These are phyloP conservation scores for Cyclocybe cylindracea DNA, from an alignment of 768 basidiomycete genomes.

Conservation along the genomic window DNA sequence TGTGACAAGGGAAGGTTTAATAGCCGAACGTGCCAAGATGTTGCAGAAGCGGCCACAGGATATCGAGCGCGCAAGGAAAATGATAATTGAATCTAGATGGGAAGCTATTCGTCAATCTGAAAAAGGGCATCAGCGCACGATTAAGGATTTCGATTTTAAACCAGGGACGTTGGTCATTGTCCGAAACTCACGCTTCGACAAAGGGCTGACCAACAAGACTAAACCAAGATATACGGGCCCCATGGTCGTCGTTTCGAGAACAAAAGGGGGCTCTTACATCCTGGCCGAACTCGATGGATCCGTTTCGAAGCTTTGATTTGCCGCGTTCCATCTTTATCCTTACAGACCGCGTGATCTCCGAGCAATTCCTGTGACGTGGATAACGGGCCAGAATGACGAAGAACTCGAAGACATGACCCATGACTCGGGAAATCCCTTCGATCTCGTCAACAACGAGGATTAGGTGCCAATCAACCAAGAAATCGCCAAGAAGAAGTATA, in stretches of 20 bases:
- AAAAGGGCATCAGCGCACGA: conserved; percentile 21
- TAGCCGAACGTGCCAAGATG: no score
- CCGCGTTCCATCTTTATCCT: conserved; percentile 26
- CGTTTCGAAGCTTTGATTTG: conserved; percentile 19
- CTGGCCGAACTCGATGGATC: conserved; percentile 25
- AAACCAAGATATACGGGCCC: conserved; percentile 34
- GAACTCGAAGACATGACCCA: conserved; percentile 3
- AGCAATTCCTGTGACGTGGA: conserved; percentile 8
- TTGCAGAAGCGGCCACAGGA: no score
- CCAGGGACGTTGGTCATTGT: conserved; percentile 31
- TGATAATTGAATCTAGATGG: no score
- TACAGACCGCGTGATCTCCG: conserved; percentile 16
- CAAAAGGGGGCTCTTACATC: conserved; percentile 24
- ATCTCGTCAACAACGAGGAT: no score
- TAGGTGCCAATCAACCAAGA: background rate
- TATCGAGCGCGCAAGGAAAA: no score
- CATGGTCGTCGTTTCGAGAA: conserved; percentile 25
- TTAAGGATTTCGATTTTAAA: conserved; percentile 16
- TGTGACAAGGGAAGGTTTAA: no score
- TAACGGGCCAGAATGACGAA: background rate
- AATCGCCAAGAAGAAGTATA: background rate
- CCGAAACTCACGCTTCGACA: conserved; percentile 27
- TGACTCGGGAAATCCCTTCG: conserved; percentile 5
- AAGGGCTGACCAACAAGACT: conserved; percentile 25
- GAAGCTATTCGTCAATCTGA: no score